Evolutionary conservation across 331 rosid species (phyloP), one percentile per base, ranked within the genome.

Genomic region (Spiraea crenata): DNA sequence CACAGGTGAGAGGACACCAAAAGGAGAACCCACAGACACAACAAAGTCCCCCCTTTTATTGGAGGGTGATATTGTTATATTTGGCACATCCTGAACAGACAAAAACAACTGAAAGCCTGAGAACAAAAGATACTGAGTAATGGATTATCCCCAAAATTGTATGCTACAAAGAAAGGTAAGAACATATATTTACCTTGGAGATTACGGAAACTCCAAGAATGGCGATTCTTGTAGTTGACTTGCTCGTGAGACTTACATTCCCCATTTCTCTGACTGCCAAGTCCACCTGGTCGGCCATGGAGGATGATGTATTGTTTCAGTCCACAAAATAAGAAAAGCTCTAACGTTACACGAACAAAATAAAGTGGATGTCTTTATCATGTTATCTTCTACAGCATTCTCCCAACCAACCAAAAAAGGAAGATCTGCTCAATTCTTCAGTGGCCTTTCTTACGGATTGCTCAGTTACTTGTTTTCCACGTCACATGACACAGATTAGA

Each of bases 11-110:
- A 93, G 77, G 79, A 93, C 80, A 55, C 99, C 99, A 83, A 93
- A 93, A 59, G 98, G 98, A 80, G 97, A 93, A 77, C 97, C 98
- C 74, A 93, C 85, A 41, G 91, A 92, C 68, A 93, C 78, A 77
- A 91, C 90, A 79, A 85, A 89, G 83, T 85, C 81, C 62, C 99
- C 99, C 80, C 86, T 87, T 75, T 83, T 86, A 80, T 76, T 80
- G 79, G 79, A 82, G 73, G 89, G 81, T 39, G 92, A 85, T 76
- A 82, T 65, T 38, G 67, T 41, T 78, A 79, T 72, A 70, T 79
- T 82, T 74, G 88, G 85, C 79, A 64, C 39, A 37, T 75, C 91
- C 99, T 93, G 70, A 39, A 58, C 57, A 77, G 57, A 77, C 82
- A 49, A 56, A 77, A 63, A 20, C 42, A 52, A 50, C 63, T 39